Evolutionary conservation across 495 filamentous ascomycete genomes (phyloP).

Genomic region (Bacidia gigantensis): DNA sequence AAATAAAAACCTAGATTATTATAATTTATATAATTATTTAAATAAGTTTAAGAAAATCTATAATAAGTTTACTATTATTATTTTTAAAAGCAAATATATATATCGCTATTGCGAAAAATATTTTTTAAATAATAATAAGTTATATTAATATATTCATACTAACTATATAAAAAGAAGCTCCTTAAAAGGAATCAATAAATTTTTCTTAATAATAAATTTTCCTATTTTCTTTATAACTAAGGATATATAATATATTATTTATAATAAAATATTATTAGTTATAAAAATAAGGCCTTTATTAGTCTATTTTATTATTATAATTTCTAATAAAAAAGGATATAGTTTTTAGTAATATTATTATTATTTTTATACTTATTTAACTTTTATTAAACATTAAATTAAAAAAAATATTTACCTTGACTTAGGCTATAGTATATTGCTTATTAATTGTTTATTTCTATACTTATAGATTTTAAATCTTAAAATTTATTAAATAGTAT

Average conservation of each 20-base stretch:
- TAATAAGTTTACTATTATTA: background rate
- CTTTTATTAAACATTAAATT: background rate
- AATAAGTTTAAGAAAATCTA: background rate
- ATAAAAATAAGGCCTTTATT: background rate
- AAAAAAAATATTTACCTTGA: background rate
- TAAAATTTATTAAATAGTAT: background rate
- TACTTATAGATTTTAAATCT: background rate
- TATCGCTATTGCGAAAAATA: background rate
- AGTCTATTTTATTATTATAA: background rate
- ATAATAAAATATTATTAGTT: background rate
- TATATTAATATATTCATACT: background rate
- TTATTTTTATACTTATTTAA: background rate
- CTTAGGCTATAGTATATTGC: background rate
- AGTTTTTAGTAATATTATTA: conserved; percentile 1
- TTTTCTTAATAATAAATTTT: no score
- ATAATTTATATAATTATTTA: background rate
- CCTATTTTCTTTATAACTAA: no score
- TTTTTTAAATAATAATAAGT: background rate
- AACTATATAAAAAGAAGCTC: background rate
- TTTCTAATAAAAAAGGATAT: background rate
- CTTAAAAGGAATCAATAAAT: background rate
- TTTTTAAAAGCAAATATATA: background rate
- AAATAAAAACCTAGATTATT: background rate
- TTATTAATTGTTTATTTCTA: background rate
- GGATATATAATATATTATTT: no score